Base-by-base conservation (phyloP, 352 stramenopile species). In the Phytophthora aleatoria region DNA sequence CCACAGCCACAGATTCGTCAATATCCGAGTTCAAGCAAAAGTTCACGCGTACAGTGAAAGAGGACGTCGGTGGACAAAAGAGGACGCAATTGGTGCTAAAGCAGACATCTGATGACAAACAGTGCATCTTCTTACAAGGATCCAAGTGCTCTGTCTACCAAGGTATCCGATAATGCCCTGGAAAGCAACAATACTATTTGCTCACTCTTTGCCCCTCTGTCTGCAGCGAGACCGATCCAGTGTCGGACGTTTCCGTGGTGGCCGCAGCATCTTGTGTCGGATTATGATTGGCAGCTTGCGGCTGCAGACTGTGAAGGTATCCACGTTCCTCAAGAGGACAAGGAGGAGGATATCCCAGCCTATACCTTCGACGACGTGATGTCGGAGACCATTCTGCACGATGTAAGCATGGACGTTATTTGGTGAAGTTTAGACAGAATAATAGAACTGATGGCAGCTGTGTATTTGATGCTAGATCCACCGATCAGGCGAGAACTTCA, bases 221-320 rank as follows among this genome's bases (percentile, higher is more conserved):
- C 13, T 39, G 12, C 28, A 90, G 83, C 76, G 5, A 73, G 85
- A 9, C 85, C 85, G 31, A 92, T 82, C 41, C 85, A 94, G 64
- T 94, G 85, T 57, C 78, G 81, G 10, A 94, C 85, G 43, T 94
- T 90, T 48, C 85, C 85, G 39, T 94, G 85, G 81, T 94, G 85
- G 85, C 85, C 83, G 35, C 83, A 92, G 53, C 57, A 92, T 57
- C 53, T 94, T 7, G 76, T 91, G 56, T 91, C 85, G 3, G 73
- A 88, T 52, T 92, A 92, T 74, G 85, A 94, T 50, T 94, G 85
- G 85, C 73, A 75, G 16, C 67, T 92, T 9, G 74, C 82, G 1
- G 82, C 85, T 30, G 53, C 44, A 3, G 57, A 85, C 16, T 94
- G 85, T 55, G 85, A 94, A 76, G 85, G 85, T 11, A 90, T 94